Percentiles rank a stretch among this genome's conserved stretches.
phyloP scores from a whole-genome alignment of 169 alveolate species.

The Cryptosporidium ubiquitum region DNA sequence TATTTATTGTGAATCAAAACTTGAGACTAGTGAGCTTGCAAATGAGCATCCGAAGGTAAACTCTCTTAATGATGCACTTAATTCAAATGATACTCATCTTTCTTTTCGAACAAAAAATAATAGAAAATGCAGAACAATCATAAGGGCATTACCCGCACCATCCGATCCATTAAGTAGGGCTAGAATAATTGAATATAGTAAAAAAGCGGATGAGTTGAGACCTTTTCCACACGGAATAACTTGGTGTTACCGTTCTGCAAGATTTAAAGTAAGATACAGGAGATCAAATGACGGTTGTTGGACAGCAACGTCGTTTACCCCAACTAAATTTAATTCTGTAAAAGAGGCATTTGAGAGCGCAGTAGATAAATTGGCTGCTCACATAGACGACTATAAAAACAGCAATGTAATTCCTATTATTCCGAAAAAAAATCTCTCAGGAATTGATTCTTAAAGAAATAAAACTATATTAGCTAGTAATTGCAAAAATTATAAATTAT shows the following conservation, averaged over 20 bases:
- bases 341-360: conserved; percentile 56
- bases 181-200: conserved; percentile 67
- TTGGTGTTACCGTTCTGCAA: conserved; percentile 75
- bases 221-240: conserved; percentile 74
- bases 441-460: background rate
- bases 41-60: background rate
- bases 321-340: conserved; percentile 57
- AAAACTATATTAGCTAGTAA: background rate
- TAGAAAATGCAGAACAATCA: background rate
- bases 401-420: conserved; percentile 51
- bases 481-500: background rate
- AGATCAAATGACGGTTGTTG: conserved; percentile 65
- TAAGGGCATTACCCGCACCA: conserved; percentile 65
- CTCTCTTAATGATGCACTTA: background rate
- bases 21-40: background rate
- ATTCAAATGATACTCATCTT: background rate
- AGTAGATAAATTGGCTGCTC: conserved; percentile 47
- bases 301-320: conserved; percentile 73
- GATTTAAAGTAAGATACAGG: conserved; percentile 66
- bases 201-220: conserved; percentile 55
- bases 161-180: conserved; percentile 67
- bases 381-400: conserved; percentile 55
- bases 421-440: conserved; percentile 19
- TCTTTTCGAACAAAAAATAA: background rate
- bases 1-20: background rate